A percentile compares a stretch with the other conserved stretches of the same genome.
phyloP scores from a whole-genome alignment of 257 asterid genomes.

The Echites panduratus region DNA sequence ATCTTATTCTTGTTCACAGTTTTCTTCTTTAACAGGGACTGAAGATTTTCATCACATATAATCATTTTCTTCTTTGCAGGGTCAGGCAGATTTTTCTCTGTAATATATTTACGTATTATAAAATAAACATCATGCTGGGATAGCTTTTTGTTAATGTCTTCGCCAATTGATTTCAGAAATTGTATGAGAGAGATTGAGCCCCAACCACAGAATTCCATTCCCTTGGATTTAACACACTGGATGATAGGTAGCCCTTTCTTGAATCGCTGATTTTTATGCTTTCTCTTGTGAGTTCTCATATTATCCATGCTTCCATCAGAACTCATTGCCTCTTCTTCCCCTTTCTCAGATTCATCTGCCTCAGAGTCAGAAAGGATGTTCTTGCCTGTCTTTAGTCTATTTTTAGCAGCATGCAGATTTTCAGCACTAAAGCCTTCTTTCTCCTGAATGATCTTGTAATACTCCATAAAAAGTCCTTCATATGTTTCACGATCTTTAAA shows the following conservation, averaged over 20 bases:
- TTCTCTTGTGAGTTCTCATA: conserved; percentile 19
- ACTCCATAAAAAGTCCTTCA: conserved; percentile 81
- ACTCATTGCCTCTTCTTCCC: conserved; percentile 28
- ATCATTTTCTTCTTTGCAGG: conserved; percentile 47
- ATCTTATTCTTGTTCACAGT: conserved; percentile 31
- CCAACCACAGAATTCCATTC: conserved; percentile 62
- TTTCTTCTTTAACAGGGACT: conserved; percentile 45
- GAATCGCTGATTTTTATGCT: conserved; percentile 25
- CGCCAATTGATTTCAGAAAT: conserved; percentile 61
- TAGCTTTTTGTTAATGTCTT: conserved; percentile 36
- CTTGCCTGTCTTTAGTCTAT: conserved; percentile 22
- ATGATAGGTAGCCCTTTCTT: conserved; percentile 20
- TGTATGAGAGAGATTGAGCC: conserved; percentile 60
- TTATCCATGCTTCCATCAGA: conserved; percentile 41
- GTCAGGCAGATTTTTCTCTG: conserved; percentile 42
- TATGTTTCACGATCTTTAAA: conserved; percentile 50
- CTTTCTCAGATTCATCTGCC: conserved; percentile 36
- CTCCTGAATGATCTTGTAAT: conserved; percentile 48
- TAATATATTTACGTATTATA: conserved; percentile 43
- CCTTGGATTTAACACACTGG: conserved; percentile 29
- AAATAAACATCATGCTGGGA: conserved; percentile 51
- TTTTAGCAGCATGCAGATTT: conserved; percentile 41
- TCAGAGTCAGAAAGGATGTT: conserved; percentile 23
- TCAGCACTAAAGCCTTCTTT: conserved; percentile 33
- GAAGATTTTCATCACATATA: conserved; percentile 44